Base-by-base conservation (phyloP, 2,329 filamentous ascomycete species). In the Beauveria brongniartii region DNA sequence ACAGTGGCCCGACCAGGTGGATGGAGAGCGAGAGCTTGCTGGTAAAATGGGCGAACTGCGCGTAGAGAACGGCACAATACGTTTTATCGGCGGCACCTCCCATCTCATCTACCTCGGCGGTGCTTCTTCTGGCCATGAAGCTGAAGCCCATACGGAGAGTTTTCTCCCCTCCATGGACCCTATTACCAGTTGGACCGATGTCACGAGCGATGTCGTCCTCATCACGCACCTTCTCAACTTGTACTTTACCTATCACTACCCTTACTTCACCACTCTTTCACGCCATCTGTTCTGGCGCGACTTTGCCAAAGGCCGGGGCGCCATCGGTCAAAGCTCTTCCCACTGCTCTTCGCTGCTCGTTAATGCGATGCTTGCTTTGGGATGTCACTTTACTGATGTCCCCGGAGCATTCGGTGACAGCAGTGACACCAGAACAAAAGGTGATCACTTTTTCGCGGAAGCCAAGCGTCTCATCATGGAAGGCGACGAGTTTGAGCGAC, bases 171-270 rank as follows among this genome's bases (percentile, higher is more conserved):
- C 82, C 63, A 84, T 88, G 56, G 83, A 93, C 63, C 87, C 91
- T 4, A 80, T 94, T 59, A 86, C 85, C 22, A 92, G 88, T 59
- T 99, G 94, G 94, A 96, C 93, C 0, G 84, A 81, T 18, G 91
- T 96, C 51, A 96, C 91, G 1, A 80, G 85, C 55, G 91, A 97
- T 71, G 81, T 86, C 26, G 83, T 89, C 59, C 80, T 96, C 51
- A 86, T 97, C 67, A 83, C 87, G 18, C 93, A 97, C 73, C 83
- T 99, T 20, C 85, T 99, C 70, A 93, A 92, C 69, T 92, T 97
- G 90, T 99, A 99, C 75, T 97, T 97, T 75, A 91, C 87, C 67
- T 97, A 93, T 89, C 94, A 97, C 74, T 97, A 97, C 73, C 88
- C 92, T 20, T 97, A 94, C 75, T 99, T 97, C 72, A 93, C 92